Percentiles rank a stretch among this genome's conserved stretches.
These are phyloP conservation scores for Datura wrightii DNA, from an alignment of 257 asterid species.

Conservation along the genomic window DNA sequence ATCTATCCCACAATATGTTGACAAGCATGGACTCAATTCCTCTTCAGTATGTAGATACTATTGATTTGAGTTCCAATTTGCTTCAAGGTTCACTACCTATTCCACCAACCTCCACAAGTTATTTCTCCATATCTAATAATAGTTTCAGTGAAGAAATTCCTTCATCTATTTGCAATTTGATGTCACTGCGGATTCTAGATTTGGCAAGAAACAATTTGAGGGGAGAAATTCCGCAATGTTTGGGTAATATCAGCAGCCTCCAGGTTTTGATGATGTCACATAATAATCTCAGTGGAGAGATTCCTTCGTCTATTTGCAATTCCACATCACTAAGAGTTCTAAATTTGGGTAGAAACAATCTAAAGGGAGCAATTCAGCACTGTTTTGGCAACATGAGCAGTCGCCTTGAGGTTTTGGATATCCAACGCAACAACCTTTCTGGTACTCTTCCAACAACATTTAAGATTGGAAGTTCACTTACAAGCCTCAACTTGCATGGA, in stretches of 20 bases:
- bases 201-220: neutral
- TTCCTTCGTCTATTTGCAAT: neutral
- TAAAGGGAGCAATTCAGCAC: neutral
- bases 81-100: constrained; percentile 28
- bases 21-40: neutral
- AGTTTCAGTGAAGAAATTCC: neutral
- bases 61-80: constrained; percentile 30
- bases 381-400: neutral
- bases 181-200: neutral
- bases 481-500: too few species aligned
- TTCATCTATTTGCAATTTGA: neutral
- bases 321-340: neutral
- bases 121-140: constrained; percentile 21
- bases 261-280: too few species aligned
- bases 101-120: neutral
- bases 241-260: neutral
- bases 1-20: constrained; percentile 35
- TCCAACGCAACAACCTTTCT: neutral
- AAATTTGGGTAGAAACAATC: too few species aligned
- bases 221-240: neutral
- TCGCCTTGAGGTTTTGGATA: neutral
- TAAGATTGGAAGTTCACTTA: too few species aligned
- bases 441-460: neutral
- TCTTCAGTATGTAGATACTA: neutral
- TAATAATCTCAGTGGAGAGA: neutral